A percentile compares a stretch with the other conserved stretches of the same genome.
Conservation (phyloP, 2,329 filamentous ascomycete genomes). For the Fusarium denticulatum region DNA sequence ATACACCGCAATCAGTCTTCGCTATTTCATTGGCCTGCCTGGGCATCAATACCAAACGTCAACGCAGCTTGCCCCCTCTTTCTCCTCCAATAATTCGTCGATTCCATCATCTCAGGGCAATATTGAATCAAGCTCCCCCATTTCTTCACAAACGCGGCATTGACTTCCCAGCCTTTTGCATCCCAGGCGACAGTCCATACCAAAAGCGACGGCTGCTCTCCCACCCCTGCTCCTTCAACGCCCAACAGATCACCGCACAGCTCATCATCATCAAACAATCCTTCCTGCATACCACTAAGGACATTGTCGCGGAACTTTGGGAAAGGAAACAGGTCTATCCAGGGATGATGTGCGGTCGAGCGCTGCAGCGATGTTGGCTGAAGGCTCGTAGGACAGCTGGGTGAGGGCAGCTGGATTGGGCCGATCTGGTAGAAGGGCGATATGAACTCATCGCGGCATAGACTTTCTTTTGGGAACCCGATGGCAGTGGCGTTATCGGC, state of each 20-base stretch:
- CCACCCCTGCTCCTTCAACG: too few relatives aligned
- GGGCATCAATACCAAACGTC: not conserved
- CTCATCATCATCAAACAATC: too few relatives aligned
- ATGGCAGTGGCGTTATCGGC: not conserved
- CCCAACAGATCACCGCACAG: too few relatives aligned
- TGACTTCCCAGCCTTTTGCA: not conserved
- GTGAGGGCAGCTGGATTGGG: not conserved
- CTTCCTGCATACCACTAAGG: too few relatives aligned
- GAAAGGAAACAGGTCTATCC: not conserved
- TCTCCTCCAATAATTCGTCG: not conserved
- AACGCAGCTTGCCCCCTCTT: not conserved
- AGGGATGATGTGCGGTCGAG: not conserved
- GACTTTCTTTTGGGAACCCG: not conserved
- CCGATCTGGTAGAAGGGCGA: not conserved
- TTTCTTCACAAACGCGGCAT: not conserved
- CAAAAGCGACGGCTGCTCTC: too few relatives aligned
- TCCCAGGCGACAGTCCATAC: not conserved
- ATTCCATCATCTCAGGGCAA: not conserved
- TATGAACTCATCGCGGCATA: not conserved
- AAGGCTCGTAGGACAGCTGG: not conserved
- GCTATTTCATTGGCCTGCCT: not conserved
- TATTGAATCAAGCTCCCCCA: not conserved
- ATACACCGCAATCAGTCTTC: rapidly evolving
- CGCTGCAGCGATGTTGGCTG: not conserved
- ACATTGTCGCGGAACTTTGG: not conserved